A percentile compares a stretch with the other conserved stretches of the same genome.
These are phyloP conservation scores for Cordyceps cicadae DNA, from an alignment of 2,329 filamentous ascomycete genomes.

Conservation along the genomic window DNA sequence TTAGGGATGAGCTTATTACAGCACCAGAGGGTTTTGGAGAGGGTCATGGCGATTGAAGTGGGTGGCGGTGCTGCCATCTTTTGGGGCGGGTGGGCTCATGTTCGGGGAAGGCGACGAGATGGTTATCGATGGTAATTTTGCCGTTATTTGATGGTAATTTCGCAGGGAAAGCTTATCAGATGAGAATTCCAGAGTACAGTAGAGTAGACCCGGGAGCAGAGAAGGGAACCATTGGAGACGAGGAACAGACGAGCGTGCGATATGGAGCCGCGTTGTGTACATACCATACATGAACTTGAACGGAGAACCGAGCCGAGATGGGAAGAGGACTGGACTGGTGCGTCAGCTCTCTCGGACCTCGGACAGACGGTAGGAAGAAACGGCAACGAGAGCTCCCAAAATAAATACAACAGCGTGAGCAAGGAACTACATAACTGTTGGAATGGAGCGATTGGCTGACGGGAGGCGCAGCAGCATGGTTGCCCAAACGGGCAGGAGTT, in stretches of 20 bases:
- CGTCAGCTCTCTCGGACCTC: background rate
- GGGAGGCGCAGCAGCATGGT: constrained; percentile 5
- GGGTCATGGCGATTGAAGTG: background rate
- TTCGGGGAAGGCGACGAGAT: background rate
- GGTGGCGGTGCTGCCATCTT: background rate
- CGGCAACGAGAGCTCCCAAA: background rate
- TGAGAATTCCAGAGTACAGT: background rate
- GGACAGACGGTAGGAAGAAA: background rate
- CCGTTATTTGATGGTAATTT: too few species aligned
- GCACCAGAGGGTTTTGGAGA: background rate
- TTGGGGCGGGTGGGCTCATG: background rate
- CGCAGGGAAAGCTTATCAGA: background rate
- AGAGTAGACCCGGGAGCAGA: background rate
- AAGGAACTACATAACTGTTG: too few species aligned
- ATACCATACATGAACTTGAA: background rate
- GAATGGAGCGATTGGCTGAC: constrained; percentile 1
- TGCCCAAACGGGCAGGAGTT: constrained; percentile 2
- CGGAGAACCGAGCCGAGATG: background rate
- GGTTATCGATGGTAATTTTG: background rate
- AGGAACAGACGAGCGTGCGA: background rate
- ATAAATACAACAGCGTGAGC: background rate
- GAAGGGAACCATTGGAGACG: background rate
- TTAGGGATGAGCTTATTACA: background rate
- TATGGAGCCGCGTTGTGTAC: too few species aligned
- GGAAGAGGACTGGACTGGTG: background rate